Conservation (phyloP, 495 filamentous ascomycete species). For the Sporormia fimetaria region DNA sequence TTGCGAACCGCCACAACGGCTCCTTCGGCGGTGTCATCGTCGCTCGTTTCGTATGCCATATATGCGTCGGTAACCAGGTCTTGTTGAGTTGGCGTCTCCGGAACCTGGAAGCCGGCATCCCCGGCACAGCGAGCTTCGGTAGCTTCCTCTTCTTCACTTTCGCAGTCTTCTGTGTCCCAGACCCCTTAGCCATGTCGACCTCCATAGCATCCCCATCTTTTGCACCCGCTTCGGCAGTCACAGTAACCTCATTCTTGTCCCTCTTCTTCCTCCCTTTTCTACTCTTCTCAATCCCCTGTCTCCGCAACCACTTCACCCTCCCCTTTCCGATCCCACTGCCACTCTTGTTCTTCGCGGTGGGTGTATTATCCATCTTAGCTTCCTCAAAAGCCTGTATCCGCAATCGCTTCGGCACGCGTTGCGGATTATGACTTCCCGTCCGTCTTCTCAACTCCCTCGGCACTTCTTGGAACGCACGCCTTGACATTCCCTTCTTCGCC, state of each 20-base stretch:
- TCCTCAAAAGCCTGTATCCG: conserved; percentile 60
- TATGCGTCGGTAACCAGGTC: conserved; percentile 87
- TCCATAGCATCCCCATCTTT: not conserved
- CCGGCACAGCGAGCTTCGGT: conserved; percentile 55
- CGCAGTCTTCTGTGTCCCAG: not conserved
- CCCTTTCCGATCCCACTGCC: conserved; percentile 54
- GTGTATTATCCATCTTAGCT: conserved; percentile 88
- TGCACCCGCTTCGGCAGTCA: conserved; percentile 2
- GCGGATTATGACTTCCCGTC: conserved; percentile 90
- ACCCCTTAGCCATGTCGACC: not conserved
- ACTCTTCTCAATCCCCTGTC: conserved; percentile 65
- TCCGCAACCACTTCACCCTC: conserved; percentile 51
- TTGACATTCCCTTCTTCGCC: conserved; percentile 54
- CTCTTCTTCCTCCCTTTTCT: conserved; percentile 41
- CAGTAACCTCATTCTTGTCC: conserved; percentile 10
- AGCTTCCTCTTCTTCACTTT: conserved; percentile 30
- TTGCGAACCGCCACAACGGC: conserved; percentile 78
- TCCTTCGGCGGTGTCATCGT: conserved; percentile 68
- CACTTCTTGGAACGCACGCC: conserved; percentile 78
- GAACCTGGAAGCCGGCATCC: conserved; percentile 56
- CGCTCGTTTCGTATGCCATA: conserved; percentile 88
- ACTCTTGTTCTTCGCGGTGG: conserved; percentile 60
- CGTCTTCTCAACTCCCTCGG: conserved; percentile 72
- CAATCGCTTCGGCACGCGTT: conserved; percentile 74
- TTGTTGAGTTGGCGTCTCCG: conserved; percentile 80